Evolutionary conservation across 495 filamentous ascomycete genomes (phyloP).

Genomic region (Xylaria scruposa): DNA sequence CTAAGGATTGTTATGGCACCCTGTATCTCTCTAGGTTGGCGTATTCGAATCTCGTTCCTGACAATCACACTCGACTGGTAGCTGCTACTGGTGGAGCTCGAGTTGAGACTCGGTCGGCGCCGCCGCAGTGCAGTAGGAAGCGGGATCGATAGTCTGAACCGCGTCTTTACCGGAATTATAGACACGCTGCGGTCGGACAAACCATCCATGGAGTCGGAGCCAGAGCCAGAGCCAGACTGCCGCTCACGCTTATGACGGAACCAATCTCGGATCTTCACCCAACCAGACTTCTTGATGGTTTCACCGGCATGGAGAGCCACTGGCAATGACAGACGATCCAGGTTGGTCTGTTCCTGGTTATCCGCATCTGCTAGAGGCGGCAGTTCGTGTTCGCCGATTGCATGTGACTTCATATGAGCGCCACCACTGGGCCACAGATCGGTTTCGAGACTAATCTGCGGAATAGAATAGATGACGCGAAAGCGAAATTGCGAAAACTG

Average conservation of each 20-base stretch:
- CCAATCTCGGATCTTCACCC: not conserved
- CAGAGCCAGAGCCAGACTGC: not conserved
- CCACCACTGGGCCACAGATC: slow-evolving; percentile 10
- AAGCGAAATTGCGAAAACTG: slow-evolving; percentile 15
- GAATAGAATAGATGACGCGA: slow-evolving; percentile 18
- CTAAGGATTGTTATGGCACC: not conserved
- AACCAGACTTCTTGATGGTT: not conserved
- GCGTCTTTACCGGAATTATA: not conserved
- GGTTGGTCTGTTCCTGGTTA: no score
- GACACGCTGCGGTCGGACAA: not conserved
- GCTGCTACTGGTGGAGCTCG: not conserved
- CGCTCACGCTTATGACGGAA: slow-evolving; percentile 10
- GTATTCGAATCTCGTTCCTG: no score
- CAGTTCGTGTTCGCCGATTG: slow-evolving; percentile 2
- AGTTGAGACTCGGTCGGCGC: not conserved
- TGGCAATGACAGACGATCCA: not conserved
- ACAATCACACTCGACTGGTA: not conserved
- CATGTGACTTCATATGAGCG: slow-evolving; percentile 18
- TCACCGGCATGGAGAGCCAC: not conserved
- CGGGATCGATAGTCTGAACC: not conserved
- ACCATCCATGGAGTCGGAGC: not conserved
- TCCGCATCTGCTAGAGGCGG: slow-evolving; percentile 4
- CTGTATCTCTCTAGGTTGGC: not conserved
- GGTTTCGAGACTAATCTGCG: slow-evolving; percentile 6
- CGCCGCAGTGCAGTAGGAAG: not conserved